A percentile compares a stretch with the other conserved stretches of the same genome.
phyloP scores from a whole-genome alignment of 1,284 basidiomycete species.

The Trichosporon coremiiforme region DNA sequence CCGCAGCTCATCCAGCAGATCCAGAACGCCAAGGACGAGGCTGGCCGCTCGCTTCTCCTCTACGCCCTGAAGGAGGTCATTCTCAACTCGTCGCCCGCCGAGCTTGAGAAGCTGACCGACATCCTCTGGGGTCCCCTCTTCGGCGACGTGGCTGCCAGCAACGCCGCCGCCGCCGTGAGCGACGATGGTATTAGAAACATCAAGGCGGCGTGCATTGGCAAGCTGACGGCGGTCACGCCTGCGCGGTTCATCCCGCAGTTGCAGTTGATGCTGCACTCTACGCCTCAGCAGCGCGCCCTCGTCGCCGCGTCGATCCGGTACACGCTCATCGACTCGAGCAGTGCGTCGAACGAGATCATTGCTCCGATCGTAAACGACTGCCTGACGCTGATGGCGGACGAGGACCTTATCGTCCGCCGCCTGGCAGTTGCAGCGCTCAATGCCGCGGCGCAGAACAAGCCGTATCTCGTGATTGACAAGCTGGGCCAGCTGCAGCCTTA shows the following conservation, averaged over 20 bases:
- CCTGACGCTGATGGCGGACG: conserved; percentile 80
- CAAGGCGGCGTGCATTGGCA: conserved; percentile 93
- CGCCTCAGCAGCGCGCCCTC: conserved; percentile 72
- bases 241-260: conserved; percentile 84
- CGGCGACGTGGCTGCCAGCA: conserved; percentile 53
- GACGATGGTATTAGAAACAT: conserved; percentile 93
- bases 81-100: conserved; percentile 78
- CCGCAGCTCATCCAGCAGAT: conserved; percentile 82
- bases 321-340: conserved; percentile 80
- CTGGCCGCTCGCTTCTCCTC: conserved; percentile 77
- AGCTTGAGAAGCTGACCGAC: conserved; percentile 82
- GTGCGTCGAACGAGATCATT: conserved; percentile 83
- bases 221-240: conserved; percentile 87
- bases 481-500: conserved; percentile 73
- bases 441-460: conserved; percentile 91
- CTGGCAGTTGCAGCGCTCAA: conserved; percentile 86
- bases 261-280: conserved; percentile 50
- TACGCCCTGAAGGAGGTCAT: conserved; percentile 96
- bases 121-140: conserved; percentile 87
- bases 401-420: conserved; percentile 81
- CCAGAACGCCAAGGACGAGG: conserved; percentile 65
- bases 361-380: conserved; percentile 88
- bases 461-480: conserved; percentile 84
- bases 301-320: conserved; percentile 93
- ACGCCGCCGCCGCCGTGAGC: conserved; percentile 61